Evolutionary conservation across 148 eudicot genomes (phyloP).

Genomic region (Pouteria glomerata): DNA sequence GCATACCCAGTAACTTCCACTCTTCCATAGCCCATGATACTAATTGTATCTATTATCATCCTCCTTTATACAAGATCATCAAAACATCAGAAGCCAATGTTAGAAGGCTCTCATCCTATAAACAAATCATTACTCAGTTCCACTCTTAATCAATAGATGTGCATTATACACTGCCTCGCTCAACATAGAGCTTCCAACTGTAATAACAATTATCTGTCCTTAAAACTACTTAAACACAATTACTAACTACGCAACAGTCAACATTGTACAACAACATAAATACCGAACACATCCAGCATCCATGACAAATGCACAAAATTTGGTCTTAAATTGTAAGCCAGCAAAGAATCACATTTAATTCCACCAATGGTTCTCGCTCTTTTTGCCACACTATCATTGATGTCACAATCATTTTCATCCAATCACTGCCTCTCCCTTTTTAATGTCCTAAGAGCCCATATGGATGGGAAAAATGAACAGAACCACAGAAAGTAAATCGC

Average conservation of each 20-base stretch:
- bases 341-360: not conserved
- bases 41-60: not conserved
- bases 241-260: too few relatives aligned
- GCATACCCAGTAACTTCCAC: not conserved
- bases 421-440: not conserved
- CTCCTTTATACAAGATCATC: not conserved
- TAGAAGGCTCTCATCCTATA: not conserved
- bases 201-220: not conserved
- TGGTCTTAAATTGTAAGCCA: not conserved
- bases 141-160: not conserved
- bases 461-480: not conserved
- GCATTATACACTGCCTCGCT: not conserved
- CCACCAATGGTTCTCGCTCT: not conserved
- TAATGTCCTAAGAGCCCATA: not conserved
- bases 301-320: not conserved
- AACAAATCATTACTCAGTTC: not conserved
- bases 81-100: not conserved
- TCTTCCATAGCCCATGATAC: not conserved
- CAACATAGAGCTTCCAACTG: not conserved
- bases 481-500: too few relatives aligned
- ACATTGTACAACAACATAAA: too few relatives aligned
- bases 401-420: too few relatives aligned
- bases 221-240: too few relatives aligned
- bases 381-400: not conserved
- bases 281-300: too few relatives aligned